Base-by-base conservation (phyloP, 768 basidiomycete species). In the Pisolithus microcarpus region DNA sequence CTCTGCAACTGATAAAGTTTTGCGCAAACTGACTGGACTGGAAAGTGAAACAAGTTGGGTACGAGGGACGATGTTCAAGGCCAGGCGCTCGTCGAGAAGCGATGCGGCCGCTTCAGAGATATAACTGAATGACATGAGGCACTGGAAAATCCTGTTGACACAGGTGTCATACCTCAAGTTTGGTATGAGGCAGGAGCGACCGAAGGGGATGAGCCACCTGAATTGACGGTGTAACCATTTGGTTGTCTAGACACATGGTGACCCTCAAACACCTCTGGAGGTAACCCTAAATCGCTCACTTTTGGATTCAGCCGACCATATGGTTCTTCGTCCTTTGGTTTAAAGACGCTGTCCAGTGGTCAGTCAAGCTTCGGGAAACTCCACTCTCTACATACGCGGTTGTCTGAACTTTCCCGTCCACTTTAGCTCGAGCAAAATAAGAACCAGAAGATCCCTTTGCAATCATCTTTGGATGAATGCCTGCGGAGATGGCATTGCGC, bases 221-320 rank as follows among this genome's bases (percentile, higher is more conserved):
- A 91, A 84, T 63, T 92, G 86, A 56, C 89, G 78, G 69, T 91
- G 90, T 26, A 91, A 69, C 89, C 90, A 91, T 75, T 91, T 91
- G 24, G 84, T 88, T 2, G 88, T 91, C 86, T 89, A 23, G 7
- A 7, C 15, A 7, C 26, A 34, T 28, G 56, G 19, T 43, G 19
- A 18, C 36, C 15, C 7, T 43, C n/a, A 7, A 19, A 13, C 16
- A 44, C 15, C 13, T 11, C 1, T 16, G 10, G 38, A n/a, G 50
- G 47, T n/a, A 4, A 7, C 36, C 1, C 24, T 21, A 11, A 8
- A 11, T 38, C 7, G 43, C 63, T 44, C 46, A 81, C 85, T 76
- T 94, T 94, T 1, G 91, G 91, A 64, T 93, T 93, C 18, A 92
- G 73, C 38, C 81, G 75, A 23, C 91, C 91, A 62, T 93, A 94